phyloP scores from a whole-genome alignment of 305 asterid species.

The Fraxinus paxiana region DNA sequence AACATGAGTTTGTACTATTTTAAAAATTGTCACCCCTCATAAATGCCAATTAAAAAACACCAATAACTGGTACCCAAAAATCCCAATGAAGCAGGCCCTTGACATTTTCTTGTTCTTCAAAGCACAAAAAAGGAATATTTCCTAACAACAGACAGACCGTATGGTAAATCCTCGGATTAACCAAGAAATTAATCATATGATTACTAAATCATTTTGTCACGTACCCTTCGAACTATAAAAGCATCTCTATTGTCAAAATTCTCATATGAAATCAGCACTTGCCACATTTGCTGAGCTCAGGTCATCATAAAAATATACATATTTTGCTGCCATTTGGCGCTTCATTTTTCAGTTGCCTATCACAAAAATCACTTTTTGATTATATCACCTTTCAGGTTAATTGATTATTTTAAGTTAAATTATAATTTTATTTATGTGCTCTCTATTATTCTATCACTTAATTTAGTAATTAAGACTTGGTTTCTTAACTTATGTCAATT shows the following conservation, averaged over 20 bases:
- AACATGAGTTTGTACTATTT: neutral
- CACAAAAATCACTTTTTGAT: slow-evolving; percentile 12
- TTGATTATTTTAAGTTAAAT: neutral
- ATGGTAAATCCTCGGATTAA: slow-evolving; percentile 25
- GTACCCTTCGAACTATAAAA: slow-evolving; percentile 41
- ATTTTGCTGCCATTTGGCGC: slow-evolving; percentile 51
- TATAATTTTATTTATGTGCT: neutral
- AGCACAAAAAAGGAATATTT: slow-evolving; percentile 37
- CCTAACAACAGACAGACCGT: slow-evolving; percentile 24
- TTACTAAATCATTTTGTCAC: slow-evolving; percentile 31
- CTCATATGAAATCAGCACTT: slow-evolving; percentile 22
- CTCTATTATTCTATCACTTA: slow-evolving; percentile 1
- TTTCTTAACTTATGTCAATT: neutral
- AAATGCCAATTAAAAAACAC: neutral
- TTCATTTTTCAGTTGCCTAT: neutral
- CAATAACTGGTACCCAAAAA: neutral
- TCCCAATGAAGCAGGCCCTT: neutral
- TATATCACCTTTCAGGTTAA: slow-evolving; percentile 16
- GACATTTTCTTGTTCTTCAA: neutral
- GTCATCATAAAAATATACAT: neutral
- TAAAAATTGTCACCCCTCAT: neutral
- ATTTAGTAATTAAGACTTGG: neutral
- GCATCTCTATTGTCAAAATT: slow-evolving; percentile 33
- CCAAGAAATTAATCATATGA: slow-evolving; percentile 20
- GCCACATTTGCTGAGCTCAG: slow-evolving; percentile 17